Conservation (phyloP, 805 yeast genomes). For the Wickerhamomyces mucosus region DNA sequence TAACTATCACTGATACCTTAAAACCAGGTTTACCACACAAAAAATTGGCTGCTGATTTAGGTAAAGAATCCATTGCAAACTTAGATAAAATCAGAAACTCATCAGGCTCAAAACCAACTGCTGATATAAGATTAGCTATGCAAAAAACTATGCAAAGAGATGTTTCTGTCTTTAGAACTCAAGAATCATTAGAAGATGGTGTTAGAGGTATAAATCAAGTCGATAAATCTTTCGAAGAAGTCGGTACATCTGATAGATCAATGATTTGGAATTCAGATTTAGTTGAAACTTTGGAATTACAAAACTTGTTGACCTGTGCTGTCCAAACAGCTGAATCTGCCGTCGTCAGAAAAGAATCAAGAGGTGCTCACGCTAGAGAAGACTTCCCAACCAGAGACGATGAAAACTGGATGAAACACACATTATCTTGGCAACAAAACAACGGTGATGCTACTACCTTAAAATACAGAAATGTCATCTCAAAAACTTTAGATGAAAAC, state of each 20-base stretch:
- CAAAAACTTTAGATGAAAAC: conserved; percentile 75
- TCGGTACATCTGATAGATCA: conserved; percentile 88
- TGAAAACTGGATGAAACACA: conserved; percentile 95
- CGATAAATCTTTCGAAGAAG: conserved; percentile 63
- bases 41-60: conserved; percentile 77
- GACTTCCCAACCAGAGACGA: conserved; percentile 96
- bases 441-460: conserved; percentile 65
- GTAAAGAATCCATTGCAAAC: conserved; percentile 83
- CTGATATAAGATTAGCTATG: conserved; percentile 85
- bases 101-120: conserved; percentile 71
- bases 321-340: conserved; percentile 92
- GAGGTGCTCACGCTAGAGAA: conserved; percentile 99
- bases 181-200: conserved; percentile 87
- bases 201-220: conserved; percentile 67
- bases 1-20: conserved; percentile 76
- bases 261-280: conserved; percentile 99
- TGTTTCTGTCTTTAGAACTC: conserved; percentile 94
- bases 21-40: conserved; percentile 84
- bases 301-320: conserved; percentile 94
- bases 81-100: conserved; percentile 85
- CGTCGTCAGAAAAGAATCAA: conserved; percentile 90
- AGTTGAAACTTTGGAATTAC: conserved; percentile 92
- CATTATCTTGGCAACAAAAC: conserved; percentile 80
- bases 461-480: conserved; percentile 79
- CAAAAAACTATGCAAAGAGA: conserved; percentile 95